These are phyloP conservation scores for Prunus yedoensis DNA, from an alignment of 331 rosid species.

Conservation along the genomic window DNA sequence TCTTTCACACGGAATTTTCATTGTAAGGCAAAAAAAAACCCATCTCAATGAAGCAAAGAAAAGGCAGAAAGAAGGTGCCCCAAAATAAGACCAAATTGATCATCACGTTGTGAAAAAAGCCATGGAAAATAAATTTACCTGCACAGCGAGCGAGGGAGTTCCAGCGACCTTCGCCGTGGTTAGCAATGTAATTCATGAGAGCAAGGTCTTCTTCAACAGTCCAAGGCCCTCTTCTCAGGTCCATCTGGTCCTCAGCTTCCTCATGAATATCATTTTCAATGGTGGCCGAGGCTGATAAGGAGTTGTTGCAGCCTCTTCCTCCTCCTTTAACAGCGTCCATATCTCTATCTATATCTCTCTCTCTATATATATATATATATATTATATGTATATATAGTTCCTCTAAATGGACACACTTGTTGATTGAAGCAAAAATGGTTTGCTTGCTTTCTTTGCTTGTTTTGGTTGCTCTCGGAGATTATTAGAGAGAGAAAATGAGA, in stretches of 20 bases:
- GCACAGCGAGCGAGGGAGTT: conserved; percentile 80
- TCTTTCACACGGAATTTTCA: neutral
- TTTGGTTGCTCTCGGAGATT: neutral
- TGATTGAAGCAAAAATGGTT: conserved; percentile 22
- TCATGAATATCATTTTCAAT: neutral
- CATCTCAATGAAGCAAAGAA: neutral
- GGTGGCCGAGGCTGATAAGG: no score
- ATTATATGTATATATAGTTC: neutral
- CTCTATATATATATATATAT: no score
- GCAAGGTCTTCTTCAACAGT: conserved; percentile 74
- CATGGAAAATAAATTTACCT: conserved; percentile 32
- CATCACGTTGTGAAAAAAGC: neutral
- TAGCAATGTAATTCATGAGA: conserved; percentile 78
- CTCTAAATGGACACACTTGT: conserved; percentile 18
- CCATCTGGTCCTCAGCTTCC: conserved; percentile 38
- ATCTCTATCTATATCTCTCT: no score
- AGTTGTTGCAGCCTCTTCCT: no score
- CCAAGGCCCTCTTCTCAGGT: conserved; percentile 84
- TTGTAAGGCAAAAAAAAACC: neutral
- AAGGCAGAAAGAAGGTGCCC: neutral
- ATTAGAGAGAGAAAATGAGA: conserved; percentile 7
- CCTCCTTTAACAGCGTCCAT: no score
- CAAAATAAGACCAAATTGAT: conserved; percentile 1
- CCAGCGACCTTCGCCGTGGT: conserved; percentile 92
- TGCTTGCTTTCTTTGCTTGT: neutral